phyloP scores from a whole-genome alignment of 2,329 filamentous ascomycete species.

The Xylariaceae sp. region DNA sequence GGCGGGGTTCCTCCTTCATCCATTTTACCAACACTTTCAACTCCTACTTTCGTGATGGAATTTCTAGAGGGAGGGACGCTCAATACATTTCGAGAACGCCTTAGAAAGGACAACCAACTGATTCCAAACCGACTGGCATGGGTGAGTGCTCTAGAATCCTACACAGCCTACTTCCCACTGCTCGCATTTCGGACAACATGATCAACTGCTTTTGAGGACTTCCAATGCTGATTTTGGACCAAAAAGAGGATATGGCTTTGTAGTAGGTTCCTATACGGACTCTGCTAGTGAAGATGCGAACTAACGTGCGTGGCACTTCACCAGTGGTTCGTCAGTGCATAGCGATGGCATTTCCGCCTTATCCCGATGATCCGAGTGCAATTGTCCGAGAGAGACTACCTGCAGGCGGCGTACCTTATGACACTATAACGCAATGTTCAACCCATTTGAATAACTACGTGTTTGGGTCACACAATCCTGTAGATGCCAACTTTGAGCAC shows the following conservation, averaged over 20 bases:
- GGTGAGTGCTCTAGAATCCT: background rate
- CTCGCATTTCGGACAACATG: too few relatives aligned
- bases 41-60: constrained; percentile 14
- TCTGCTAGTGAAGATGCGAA: too few relatives aligned
- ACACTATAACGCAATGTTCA: constrained; percentile 8
- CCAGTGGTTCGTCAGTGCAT: constrained; percentile 14
- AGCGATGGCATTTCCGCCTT: constrained; percentile 12
- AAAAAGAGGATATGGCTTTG: constrained; percentile 18
- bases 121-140: constrained; percentile 17
- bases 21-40: too few relatives aligned
- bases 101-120: too few relatives aligned
- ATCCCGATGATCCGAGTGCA: background rate
- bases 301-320: too few relatives aligned
- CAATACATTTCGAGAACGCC: too few relatives aligned
- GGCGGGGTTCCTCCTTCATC: too few relatives aligned
- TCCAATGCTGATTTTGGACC: too few relatives aligned
- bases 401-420: background rate
- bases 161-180: too few relatives aligned
- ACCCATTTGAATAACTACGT: constrained; percentile 8
- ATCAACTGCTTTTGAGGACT: too few relatives aligned
- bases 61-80: constrained; percentile 10
- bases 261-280: constrained; percentile 37
- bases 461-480: background rate
- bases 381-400: constrained; percentile 4
- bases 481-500: constrained; percentile 9